Conservation (phyloP, 2,329 filamentous ascomycete species). For the Hymenoscyphus fructigenus region DNA sequence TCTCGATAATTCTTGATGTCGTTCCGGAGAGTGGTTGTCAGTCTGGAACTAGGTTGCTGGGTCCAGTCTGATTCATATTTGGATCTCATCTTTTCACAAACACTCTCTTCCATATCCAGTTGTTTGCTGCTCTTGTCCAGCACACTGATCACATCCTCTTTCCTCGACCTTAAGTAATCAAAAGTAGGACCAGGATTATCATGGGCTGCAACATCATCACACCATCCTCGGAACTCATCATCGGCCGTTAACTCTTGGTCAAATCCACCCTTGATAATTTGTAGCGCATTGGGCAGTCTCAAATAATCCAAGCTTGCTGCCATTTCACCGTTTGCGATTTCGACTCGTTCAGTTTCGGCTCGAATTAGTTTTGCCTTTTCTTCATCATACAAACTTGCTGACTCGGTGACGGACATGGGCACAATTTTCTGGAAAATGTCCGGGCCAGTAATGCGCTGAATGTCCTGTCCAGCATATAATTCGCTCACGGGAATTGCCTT, state of each 20-base stretch:
- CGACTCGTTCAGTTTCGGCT: slow-evolving; percentile 90
- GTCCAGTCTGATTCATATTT: slow-evolving; percentile 97
- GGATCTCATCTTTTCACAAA: slow-evolving; percentile 98
- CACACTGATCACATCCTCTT: slow-evolving; percentile 67
- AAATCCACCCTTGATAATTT: slow-evolving; percentile 88
- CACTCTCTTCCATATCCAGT: slow-evolving; percentile 93
- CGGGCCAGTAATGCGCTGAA: slow-evolving; percentile 92
- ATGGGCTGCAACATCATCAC: slow-evolving; percentile 85
- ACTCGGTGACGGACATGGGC: slow-evolving; percentile 92
- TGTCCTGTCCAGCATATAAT: slow-evolving; percentile 94
- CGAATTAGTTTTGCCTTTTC: slow-evolving; percentile 95
- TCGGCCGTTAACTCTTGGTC: slow-evolving; percentile 87
- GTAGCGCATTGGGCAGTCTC: slow-evolving; percentile 82
- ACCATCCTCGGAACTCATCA: slow-evolving; percentile 91
- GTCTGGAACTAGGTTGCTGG: slow-evolving; percentile 87
- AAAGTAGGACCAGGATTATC: slow-evolving; percentile 77
- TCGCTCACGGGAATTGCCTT: slow-evolving; percentile 98
- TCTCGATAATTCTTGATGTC: slow-evolving; percentile 87
- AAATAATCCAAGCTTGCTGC: slow-evolving; percentile 92
- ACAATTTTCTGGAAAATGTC: slow-evolving; percentile 97
- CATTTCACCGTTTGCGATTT: slow-evolving; percentile 93
- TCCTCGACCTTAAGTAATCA: slow-evolving; percentile 74
- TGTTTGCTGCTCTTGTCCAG: slow-evolving; percentile 83
- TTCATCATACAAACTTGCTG: slow-evolving; percentile 94
- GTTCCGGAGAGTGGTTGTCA: slow-evolving; percentile 82